phyloP scores from a whole-genome alignment of 305 asterid species.

The Salvia sclarea region DNA sequence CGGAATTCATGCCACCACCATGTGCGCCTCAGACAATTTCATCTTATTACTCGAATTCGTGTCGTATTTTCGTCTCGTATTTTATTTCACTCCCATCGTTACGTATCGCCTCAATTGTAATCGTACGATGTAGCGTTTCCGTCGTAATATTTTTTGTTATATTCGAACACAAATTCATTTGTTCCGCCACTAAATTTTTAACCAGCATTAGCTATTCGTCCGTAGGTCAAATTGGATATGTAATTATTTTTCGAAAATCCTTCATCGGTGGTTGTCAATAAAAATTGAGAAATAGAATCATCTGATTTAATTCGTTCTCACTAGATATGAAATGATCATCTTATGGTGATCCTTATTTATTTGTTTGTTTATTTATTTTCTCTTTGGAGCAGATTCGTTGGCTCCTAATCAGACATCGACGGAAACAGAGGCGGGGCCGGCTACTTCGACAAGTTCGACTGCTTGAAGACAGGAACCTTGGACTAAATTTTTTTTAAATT shows the following conservation, averaged over 20 bases:
- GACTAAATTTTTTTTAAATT: conserved; percentile 21
- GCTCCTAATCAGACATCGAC: conserved; percentile 58
- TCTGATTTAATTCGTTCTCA: too few species aligned
- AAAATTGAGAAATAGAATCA: too few species aligned
- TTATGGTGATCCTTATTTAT: too few species aligned
- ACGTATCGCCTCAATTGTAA: background rate
- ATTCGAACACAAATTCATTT: background rate
- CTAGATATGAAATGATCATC: too few species aligned
- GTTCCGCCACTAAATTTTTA: too few species aligned
- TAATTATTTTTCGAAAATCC: too few species aligned
- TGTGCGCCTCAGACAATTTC: conserved; percentile 50
- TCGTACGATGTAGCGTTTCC: background rate
- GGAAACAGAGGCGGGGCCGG: conserved; percentile 59
- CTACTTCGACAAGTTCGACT: conserved; percentile 59
- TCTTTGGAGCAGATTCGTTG: conserved; percentile 44
- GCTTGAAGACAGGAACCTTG: conserved; percentile 37
- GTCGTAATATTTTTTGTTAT: background rate
- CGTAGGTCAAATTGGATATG: too few species aligned
- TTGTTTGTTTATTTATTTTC: too few species aligned
- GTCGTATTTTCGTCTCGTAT: background rate
- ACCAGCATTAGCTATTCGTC: too few species aligned
- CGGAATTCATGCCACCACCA: conserved; percentile 63
- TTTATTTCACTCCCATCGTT: too few species aligned
- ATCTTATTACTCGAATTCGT: too few species aligned
- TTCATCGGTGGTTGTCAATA: too few species aligned